Evolutionary conservation across 495 filamentous ascomycete species (phyloP), one percentile per base, ranked within the genome.

Genomic region (Thermochaetoides thermophila): DNA sequence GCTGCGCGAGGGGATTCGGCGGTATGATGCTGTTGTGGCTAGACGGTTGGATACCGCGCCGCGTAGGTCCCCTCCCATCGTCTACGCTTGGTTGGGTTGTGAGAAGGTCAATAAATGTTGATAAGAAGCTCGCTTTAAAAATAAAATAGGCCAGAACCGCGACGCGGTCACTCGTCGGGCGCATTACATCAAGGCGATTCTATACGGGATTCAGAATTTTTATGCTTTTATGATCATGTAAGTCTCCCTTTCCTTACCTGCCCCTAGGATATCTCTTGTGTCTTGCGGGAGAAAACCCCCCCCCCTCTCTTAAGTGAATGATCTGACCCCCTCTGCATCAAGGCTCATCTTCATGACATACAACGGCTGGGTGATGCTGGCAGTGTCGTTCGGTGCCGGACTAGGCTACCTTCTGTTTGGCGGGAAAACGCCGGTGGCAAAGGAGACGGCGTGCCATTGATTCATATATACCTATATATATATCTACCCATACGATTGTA

Each of bases 271-370:
- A 13, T 31, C 11, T 29, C 7, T 13, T 34, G 12, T 0, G 2
- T 22, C n/a, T n/a, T n/a, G n/a, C n/a, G n/a, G n/a, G n/a, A n/a
- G n/a, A n/a, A n/a, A n/a, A n/a, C n/a, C n/a, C n/a, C n/a, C n/a
- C n/a, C n/a, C n/a, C n/a, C n/a, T n/a, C n/a, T n/a, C n/a, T n/a
- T n/a, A n/a, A n/a, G n/a, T n/a, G n/a, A n/a, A n/a, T n/a, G n/a
- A n/a, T n/a, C n/a, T n/a, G n/a, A n/a, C n/a, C n/a, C n/a, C n/a
- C n/a, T n/a, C n/a, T n/a, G n/a, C n/a, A n/a, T n/a, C 21, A 28
- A 97, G 89, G 89, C 62, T 99, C 40, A 63, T 99, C 14, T 99
- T 99, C 60, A 99, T 99, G 89, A 99, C 91, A 2, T 99, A 99
- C 55, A 99, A 99, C 45, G 89, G 91, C 11, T 85, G 77, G 68